phyloP scores from a whole-genome alignment of 1,139 yeast genomes.

The Komagataea norvegica region DNA sequence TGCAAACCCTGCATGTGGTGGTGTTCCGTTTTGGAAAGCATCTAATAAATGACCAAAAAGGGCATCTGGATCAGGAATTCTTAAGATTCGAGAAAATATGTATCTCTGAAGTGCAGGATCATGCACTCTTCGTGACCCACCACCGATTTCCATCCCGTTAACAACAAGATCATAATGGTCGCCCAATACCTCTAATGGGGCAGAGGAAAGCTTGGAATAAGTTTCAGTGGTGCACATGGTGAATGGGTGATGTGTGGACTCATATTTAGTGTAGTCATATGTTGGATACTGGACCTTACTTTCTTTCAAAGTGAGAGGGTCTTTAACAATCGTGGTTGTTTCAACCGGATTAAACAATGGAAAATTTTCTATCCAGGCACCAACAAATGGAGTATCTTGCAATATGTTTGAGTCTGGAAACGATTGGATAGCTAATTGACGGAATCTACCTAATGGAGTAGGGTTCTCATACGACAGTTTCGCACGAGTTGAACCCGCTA shows the following conservation, averaged over 20 bases:
- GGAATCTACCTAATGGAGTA: conserved; percentile 83
- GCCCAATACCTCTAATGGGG: conserved; percentile 72
- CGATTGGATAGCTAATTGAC: conserved; percentile 64
- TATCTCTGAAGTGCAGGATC: conserved; percentile 72
- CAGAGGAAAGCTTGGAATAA: conserved; percentile 45
- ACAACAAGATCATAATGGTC: conserved; percentile 92
- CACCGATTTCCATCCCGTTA: conserved; percentile 95
- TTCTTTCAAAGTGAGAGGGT: too few relatives aligned
- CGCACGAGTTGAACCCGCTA: conserved; percentile 73
- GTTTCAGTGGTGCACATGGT: conserved; percentile 83
- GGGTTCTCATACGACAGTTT: conserved; percentile 78
- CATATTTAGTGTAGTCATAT: conserved; percentile 45
- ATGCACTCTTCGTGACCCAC: conserved; percentile 95
- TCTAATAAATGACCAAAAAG: conserved; percentile 84
- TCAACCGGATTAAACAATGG: conserved; percentile 84
- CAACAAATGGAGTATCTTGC: conserved; percentile 36
- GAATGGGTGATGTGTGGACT: conserved; percentile 93
- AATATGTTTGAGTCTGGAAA: conserved; percentile 40
- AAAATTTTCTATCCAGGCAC: conserved; percentile 83
- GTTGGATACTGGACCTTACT: conserved; percentile 64
- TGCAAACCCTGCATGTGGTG: conserved; percentile 98
- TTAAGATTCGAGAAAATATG: conserved; percentile 54
- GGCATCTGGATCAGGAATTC: conserved; percentile 49
- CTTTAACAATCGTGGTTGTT: too few relatives aligned
- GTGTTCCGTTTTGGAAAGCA: conserved; percentile 88